Evolutionary conservation across 495 filamentous ascomycete genomes (phyloP).

Genomic region (Trichodelitschia bisporula): DNA sequence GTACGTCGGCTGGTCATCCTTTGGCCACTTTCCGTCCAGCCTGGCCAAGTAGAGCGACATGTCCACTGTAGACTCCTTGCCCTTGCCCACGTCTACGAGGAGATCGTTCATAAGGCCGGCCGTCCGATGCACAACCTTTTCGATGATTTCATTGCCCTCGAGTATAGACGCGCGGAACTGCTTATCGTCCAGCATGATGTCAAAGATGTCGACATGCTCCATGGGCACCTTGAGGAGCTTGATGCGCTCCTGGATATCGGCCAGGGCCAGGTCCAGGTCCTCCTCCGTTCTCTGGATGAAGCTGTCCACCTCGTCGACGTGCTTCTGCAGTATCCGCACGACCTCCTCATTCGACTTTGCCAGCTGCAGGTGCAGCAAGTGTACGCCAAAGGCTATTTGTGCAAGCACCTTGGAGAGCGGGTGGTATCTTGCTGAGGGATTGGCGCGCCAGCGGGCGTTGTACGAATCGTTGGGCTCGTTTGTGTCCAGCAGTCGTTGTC

Average conservation of each 20-base stretch:
- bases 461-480: conserved; percentile 36
- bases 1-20: conserved; percentile 9
- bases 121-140: conserved; percentile 64
- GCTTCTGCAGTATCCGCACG: conserved; percentile 66
- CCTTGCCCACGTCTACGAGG: conserved; percentile 53
- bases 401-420: conserved; percentile 75
- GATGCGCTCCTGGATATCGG: conserved; percentile 60
- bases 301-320: conserved; percentile 82
- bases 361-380: conserved; percentile 61
- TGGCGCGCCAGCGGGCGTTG: conserved; percentile 48
- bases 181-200: conserved; percentile 67
- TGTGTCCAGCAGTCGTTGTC: conserved; percentile 42
- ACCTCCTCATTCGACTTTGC: conserved; percentile 76
- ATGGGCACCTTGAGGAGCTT: conserved; percentile 63
- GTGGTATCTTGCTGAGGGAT: conserved; percentile 44
- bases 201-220: conserved; percentile 61
- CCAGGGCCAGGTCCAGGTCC: conserved; percentile 59
- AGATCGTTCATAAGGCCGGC: conserved; percentile 46
- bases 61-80: conserved; percentile 47
- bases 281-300: conserved; percentile 68
- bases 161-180: conserved; percentile 60
- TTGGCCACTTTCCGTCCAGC: conserved; percentile 27
- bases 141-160: conserved; percentile 73
- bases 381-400: conserved; percentile 82
- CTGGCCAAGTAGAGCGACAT: conserved; percentile 49